Evolutionary conservation across 345 rosid genomes (phyloP).

Genomic region (Theobroma cacao): DNA sequence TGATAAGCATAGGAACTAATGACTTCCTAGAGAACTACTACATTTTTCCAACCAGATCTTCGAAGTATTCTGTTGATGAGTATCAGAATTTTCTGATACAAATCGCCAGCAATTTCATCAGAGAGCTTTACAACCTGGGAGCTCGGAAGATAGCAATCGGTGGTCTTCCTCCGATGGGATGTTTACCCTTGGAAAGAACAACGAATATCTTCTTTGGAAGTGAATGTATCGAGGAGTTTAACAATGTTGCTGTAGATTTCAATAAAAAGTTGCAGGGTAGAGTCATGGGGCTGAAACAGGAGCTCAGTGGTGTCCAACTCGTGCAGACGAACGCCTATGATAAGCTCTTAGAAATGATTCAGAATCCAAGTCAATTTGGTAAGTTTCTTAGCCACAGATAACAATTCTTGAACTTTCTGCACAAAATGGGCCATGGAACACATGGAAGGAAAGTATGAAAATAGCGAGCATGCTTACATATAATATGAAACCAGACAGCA

Average conservation of each 20-base stretch:
- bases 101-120: slow-evolving; percentile 50
- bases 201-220: slow-evolving; percentile 44
- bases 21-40: slow-evolving; percentile 84
- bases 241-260: slow-evolving; percentile 59
- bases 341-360: slow-evolving; percentile 42
- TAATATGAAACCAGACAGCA: background rate
- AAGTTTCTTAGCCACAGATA: slow-evolving; percentile 23
- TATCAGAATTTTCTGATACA: slow-evolving; percentile 58
- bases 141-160: slow-evolving; percentile 56
- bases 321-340: slow-evolving; percentile 48
- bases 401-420: background rate
- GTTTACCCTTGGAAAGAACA: slow-evolving; percentile 79
- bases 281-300: slow-evolving; percentile 35
- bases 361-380: slow-evolving; percentile 53
- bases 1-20: slow-evolving; percentile 81
- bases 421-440: background rate
- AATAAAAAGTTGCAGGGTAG: slow-evolving; percentile 41
- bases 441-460: background rate
- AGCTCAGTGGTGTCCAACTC: slow-evolving; percentile 45
- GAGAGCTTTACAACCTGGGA: slow-evolving; percentile 58
- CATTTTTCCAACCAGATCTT: slow-evolving; percentile 36
- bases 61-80: slow-evolving; percentile 37
- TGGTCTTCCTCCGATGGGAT: slow-evolving; percentile 82
- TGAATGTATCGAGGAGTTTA: slow-evolving; percentile 55
- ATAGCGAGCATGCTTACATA: background rate